phyloP scores from a whole-genome alignment of 371 early-diverging fungal genomes.

The Sporodiniella umbellata region DNA sequence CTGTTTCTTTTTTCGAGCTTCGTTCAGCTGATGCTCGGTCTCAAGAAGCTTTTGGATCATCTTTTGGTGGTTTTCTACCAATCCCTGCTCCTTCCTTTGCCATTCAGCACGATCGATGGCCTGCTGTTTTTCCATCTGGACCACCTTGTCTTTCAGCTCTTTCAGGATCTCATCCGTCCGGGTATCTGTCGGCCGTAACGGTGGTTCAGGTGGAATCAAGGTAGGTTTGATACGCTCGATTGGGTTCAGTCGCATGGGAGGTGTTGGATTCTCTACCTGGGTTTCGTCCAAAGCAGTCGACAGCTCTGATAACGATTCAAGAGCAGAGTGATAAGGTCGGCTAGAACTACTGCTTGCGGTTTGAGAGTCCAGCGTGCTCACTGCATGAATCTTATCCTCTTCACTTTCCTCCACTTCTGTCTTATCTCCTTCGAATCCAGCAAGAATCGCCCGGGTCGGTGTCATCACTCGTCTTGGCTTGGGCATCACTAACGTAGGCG shows the following conservation, averaged over 20 bases:
- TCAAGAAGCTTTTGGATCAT: conserved; percentile 8
- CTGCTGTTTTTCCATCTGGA: conserved; percentile 10
- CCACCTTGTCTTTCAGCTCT: conserved; percentile 5
- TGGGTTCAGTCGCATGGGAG: background rate
- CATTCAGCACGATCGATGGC: conserved; percentile 12
- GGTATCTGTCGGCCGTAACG: no score
- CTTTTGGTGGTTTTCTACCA: background rate
- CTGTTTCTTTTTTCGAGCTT: background rate
- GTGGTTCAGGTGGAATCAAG: no score
- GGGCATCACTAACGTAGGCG: conserved; percentile 12
- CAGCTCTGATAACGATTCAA: conserved; percentile 9
- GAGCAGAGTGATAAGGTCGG: conserved; percentile 12
- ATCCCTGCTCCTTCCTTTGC: conserved; percentile 8
- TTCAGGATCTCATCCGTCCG: background rate
- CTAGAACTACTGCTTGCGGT: conserved; percentile 4
- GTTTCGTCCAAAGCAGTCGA: background rate
- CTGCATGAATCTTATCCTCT: background rate
- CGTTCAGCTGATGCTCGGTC: conserved; percentile 1
- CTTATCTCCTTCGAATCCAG: conserved; percentile 12
- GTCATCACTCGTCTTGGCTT: conserved; percentile 15
- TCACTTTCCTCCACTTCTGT: conserved; percentile 13
- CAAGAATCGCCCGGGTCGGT: conserved; percentile 13
- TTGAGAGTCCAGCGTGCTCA: background rate
- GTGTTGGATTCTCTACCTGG: background rate
- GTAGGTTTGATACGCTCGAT: background rate